phyloP scores from a whole-genome alignment of 1,284 basidiomycete species.

The Pyrrhoderma noxium region DNA sequence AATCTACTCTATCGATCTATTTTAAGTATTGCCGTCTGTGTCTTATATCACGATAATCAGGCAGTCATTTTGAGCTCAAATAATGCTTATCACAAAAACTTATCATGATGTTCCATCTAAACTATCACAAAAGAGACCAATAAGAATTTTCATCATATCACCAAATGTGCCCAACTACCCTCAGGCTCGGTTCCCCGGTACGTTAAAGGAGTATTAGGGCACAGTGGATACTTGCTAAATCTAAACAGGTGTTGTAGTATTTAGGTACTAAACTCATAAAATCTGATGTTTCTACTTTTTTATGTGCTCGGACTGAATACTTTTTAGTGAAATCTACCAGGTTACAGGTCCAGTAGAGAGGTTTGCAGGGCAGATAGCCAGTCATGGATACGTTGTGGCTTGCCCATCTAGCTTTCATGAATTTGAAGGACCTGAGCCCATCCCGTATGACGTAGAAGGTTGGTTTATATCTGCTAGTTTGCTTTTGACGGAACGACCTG shows the following conservation, averaged over 20 bases:
- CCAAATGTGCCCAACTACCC: conserved; percentile 68
- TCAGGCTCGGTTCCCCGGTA: conserved; percentile 79
- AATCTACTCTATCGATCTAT: background rate
- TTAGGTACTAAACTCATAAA: conserved; percentile 44
- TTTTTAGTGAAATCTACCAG: conserved; percentile 72
- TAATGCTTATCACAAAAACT: conserved; percentile 79
- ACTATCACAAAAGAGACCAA: conserved; percentile 54
- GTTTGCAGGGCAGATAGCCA: conserved; percentile 88
- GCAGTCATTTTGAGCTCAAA: conserved; percentile 3
- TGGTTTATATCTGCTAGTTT: conserved; percentile 11
- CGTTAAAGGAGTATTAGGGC: conserved; percentile 34
- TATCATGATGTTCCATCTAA: conserved; percentile 69
- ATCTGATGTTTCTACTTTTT: conserved; percentile 6
- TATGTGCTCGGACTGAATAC: background rate
- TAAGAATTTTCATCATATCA: conserved; percentile 73
- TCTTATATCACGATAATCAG: no score
- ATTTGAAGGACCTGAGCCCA: conserved; percentile 79
- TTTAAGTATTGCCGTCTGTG: no score
- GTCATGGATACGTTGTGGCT: conserved; percentile 77
- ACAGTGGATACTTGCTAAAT: conserved; percentile 11
- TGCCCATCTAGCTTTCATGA: conserved; percentile 85
- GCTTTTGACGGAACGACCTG: background rate
- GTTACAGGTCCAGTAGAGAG: conserved; percentile 83
- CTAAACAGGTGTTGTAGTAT: conserved; percentile 77
- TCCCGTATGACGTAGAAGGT: conserved; percentile 84